Conservation (phyloP, 1,284 basidiomycete genomes). For the Ceratobasidium sp. region DNA sequence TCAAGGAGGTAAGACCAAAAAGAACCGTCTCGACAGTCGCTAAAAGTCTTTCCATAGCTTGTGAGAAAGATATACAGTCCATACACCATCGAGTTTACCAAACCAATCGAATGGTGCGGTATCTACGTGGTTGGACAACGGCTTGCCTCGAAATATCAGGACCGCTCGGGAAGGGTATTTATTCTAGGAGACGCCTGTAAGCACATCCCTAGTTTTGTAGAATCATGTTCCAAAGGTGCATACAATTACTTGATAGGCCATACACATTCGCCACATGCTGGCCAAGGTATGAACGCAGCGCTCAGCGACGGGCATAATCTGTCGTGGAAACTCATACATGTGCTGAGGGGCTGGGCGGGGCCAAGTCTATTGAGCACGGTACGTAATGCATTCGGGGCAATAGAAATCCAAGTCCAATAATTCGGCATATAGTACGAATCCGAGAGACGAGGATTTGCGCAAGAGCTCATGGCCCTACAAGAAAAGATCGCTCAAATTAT, state of each 20-base stretch:
- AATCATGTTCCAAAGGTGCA: neutral
- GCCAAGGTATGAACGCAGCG: slow-evolving; percentile 48
- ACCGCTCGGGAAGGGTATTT: slow-evolving; percentile 45
- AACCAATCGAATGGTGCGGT: neutral
- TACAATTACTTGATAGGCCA: slow-evolving; percentile 39
- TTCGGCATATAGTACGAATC: neutral
- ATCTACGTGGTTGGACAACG: slow-evolving; percentile 45
- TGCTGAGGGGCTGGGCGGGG: slow-evolving; percentile 16
- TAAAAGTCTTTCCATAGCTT: neutral
- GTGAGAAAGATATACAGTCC: slow-evolving; percentile 16
- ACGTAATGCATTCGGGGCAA: neutral
- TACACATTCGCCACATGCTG: slow-evolving; percentile 49
- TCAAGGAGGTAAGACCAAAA: slow-evolving; percentile 6
- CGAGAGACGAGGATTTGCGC: slow-evolving; percentile 14
- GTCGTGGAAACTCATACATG: slow-evolving; percentile 24
- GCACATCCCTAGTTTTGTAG: neutral
- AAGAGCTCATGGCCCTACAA: neutral
- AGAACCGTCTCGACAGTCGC: neutral
- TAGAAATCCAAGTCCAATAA: neutral
- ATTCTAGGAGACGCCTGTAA: slow-evolving; percentile 47
- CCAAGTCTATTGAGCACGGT: slow-evolving; percentile 2
- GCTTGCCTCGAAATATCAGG: slow-evolving; percentile 47
- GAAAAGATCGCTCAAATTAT: neutral
- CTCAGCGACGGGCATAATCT: slow-evolving; percentile 48
- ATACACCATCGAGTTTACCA: slow-evolving; percentile 17